Conservation (phyloP, 306 rosid genomes). For the Prunus mume region DNA sequence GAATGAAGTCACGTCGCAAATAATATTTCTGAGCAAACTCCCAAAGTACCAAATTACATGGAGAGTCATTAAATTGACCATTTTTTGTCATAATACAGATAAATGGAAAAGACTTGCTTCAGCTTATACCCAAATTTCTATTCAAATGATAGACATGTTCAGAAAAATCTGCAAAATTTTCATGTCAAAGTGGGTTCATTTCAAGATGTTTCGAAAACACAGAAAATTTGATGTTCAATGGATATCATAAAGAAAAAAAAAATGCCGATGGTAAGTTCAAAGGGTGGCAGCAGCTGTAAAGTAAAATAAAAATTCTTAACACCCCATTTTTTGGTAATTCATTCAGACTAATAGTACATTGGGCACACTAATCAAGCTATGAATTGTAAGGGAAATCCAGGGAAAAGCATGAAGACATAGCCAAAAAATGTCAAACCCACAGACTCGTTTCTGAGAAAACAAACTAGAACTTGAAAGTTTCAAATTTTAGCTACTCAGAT, state of each 20-base stretch:
- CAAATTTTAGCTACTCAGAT: background rate
- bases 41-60: background rate
- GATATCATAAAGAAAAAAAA: background rate
- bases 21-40: background rate
- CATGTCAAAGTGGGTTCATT: background rate
- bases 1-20: background rate
- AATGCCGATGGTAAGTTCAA: background rate
- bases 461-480: background rate
- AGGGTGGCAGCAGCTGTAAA: background rate
- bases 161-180: background rate
- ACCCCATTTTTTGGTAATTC: background rate
- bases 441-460: background rate
- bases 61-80: background rate
- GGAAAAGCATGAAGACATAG: background rate
- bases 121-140: background rate
- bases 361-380: background rate
- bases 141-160: background rate
- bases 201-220: background rate
- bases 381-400: background rate
- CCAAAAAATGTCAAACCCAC: background rate
- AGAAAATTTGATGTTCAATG: background rate
- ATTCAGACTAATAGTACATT: background rate
- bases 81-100: background rate
- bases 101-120: background rate
- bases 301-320: background rate